Evolutionary conservation across 2,329 filamentous ascomycete genomes (phyloP), one percentile per base, ranked within the genome.

Genomic region (Phoma sp.): DNA sequence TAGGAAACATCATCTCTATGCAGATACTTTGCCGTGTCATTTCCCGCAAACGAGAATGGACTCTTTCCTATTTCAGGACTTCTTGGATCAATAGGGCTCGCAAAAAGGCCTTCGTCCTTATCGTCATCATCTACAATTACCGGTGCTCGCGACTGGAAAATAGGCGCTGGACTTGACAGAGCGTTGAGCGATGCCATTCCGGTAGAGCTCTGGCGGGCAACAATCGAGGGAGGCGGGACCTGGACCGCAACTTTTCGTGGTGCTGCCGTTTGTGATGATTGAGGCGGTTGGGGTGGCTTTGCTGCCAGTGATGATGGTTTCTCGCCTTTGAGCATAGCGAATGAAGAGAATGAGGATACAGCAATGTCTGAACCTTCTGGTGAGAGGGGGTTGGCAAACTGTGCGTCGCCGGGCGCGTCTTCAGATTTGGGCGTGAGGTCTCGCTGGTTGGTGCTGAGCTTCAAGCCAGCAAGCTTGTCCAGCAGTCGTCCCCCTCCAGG

Each of bases 1-100:
- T 58, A 75, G 27, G 62, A 64, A 33, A 66, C 61, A 52, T 66
- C 62, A 49, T 69, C 69, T 29, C 64, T 68, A 43, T 73, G 65
- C 46, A 69, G 37, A 51, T 69, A 72, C 57, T 70, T 74, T 1
- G 67, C 62, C 19, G 71, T 74, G 19, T 76, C 74, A 39, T 62
- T 70, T 9, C 63, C 67, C 6, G 65, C 71, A 71, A 88, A 85
- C 3, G 83, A 85, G 70, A 96, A 97, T 0, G 92, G 92, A 69
- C 90, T 93, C 65, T 87, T 90, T 48, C 87, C 86, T 81, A 95
- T 92, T 64, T 96, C 92, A 0, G 92, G 92, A 67, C 90, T 93
- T 45, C 92, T 82, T 1, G 92, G 92, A 68, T 90, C 94, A 77
- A 96, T 86, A 1, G 91, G 92, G 47, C 96, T 83, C 0, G 92